Evolutionary conservation across 2,329 filamentous ascomycete genomes (phyloP).

Genomic region (Cladosporium halotolerans): DNA sequence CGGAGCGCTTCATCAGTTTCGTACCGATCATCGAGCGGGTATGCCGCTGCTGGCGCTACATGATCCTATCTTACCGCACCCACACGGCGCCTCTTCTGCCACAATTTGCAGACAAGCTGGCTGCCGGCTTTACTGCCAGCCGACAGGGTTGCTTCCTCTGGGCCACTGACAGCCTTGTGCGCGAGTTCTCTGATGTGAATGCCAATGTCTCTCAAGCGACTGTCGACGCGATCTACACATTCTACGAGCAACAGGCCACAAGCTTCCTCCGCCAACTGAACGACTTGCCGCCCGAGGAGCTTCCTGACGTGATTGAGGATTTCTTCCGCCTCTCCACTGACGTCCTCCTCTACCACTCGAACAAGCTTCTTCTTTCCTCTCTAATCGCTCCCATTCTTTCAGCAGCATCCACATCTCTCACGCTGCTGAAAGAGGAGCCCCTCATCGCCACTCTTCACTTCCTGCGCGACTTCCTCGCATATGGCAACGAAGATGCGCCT

Average conservation of each 20-base stretch:
- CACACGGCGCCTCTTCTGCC: constrained; percentile 80
- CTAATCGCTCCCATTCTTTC: constrained; percentile 79
- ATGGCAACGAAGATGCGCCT: constrained; percentile 67
- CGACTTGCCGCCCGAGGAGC: constrained; percentile 68
- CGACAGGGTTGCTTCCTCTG: constrained; percentile 97
- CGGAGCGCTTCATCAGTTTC: constrained; percentile 81
- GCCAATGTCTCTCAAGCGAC: constrained; percentile 78
- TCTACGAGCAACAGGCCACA: constrained; percentile 89
- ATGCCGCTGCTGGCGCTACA: constrained; percentile 92
- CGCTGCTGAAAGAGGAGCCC: constrained; percentile 84
- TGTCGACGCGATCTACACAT: constrained; percentile 81
- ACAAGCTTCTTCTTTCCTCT: constrained; percentile 70
- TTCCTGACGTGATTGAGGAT: constrained; percentile 86
- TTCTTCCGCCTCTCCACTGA: constrained; percentile 93
- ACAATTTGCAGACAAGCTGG: constrained; percentile 80
- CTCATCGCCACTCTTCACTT: constrained; percentile 89
- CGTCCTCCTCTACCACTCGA: constrained; percentile 85
- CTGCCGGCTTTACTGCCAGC: constrained; percentile 75
- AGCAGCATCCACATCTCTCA: constrained; percentile 78
- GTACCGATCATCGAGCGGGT: constrained; percentile 87
- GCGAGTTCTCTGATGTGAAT: constrained; percentile 88
- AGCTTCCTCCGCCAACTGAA: constrained; percentile 86
- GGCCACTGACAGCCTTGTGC: constrained; percentile 90
- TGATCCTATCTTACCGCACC: constrained; percentile 91
- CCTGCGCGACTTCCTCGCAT: constrained; percentile 81